Conservation (phyloP, 768 basidiomycete species). For the Russula virescens region DNA sequence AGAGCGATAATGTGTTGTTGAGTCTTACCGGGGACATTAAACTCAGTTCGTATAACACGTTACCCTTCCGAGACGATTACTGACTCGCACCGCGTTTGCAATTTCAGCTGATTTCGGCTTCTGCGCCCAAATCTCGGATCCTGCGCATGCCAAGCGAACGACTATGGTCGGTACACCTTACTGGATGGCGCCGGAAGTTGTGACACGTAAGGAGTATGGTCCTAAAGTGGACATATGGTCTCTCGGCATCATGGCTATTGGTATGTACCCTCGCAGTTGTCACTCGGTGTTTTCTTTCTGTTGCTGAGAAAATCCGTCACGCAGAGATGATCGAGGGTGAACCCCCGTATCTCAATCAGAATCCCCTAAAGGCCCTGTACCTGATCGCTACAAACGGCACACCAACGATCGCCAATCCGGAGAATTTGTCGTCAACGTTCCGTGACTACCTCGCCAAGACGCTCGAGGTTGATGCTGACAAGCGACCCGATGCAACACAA, state of each 20-base stretch:
- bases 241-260: slow-evolving; percentile 94
- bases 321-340: slow-evolving; percentile 98
- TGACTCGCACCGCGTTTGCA: neutral
- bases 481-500: slow-evolving; percentile 79
- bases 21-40: slow-evolving; percentile 96
- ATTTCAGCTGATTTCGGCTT: slow-evolving; percentile 92
- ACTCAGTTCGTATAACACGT: slow-evolving; percentile 63
- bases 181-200: slow-evolving; percentile 99
- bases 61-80: neutral
- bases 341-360: slow-evolving; percentile 94
- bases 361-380: slow-evolving; percentile 93
- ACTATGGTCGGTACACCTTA: slow-evolving; percentile 99
- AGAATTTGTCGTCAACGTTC: slow-evolving; percentile 68
- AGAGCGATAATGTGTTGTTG: slow-evolving; percentile 94
- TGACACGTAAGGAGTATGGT: slow-evolving; percentile 95
- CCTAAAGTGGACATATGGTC: slow-evolving; percentile 99
- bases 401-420: slow-evolving; percentile 91
- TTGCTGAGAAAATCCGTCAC: neutral
- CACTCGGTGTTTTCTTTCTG: neutral
- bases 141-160: slow-evolving; percentile 80
- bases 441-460: slow-evolving; percentile 84
- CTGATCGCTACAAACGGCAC: slow-evolving; percentile 98
- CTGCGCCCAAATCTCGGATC: slow-evolving; percentile 90
- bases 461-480: slow-evolving; percentile 92
- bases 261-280: slow-evolving; percentile 37